Evolutionary conservation across 305 asterid genomes (phyloP).

Genomic region (Plantago lanceolata): DNA sequence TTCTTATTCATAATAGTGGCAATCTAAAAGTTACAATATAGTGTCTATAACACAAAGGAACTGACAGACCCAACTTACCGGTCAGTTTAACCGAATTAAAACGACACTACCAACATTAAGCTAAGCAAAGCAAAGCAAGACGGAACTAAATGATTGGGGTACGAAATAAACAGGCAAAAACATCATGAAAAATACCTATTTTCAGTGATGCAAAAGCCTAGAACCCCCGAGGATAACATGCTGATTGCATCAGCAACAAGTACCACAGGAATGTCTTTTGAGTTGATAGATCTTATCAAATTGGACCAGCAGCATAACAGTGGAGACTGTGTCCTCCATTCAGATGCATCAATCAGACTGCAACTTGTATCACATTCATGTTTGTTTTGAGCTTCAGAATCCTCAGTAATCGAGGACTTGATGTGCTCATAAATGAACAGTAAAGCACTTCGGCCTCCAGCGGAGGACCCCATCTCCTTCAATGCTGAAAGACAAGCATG

Average conservation of each 20-base stretch:
- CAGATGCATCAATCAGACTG: conserved; percentile 35
- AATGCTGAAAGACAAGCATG: conserved; percentile 57
- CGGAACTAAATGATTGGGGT: not conserved
- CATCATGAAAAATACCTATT: conserved; percentile 44
- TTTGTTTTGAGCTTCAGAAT: conserved; percentile 39
- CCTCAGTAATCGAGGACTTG: conserved; percentile 41
- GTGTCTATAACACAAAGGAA: not conserved
- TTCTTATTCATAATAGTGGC: not conserved
- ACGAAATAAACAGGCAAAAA: conserved; percentile 10
- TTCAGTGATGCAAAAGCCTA: conserved; percentile 61
- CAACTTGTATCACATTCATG: conserved; percentile 38
- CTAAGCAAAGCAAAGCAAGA: not conserved
- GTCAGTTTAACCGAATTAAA: no score
- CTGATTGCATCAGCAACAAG: conserved; percentile 55
- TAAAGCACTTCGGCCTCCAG: conserved; percentile 61
- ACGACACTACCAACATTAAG: not conserved
- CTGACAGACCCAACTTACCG: not conserved
- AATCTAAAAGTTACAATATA: not conserved
- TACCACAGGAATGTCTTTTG: conserved; percentile 48
- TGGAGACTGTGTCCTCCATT: conserved; percentile 74
- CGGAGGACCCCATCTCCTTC: conserved; percentile 58
- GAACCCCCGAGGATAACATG: conserved; percentile 55
- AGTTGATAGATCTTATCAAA: conserved; percentile 44
- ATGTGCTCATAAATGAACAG: conserved; percentile 40
- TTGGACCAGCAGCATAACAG: conserved; percentile 70